Evolutionary conservation across 1,284 basidiomycete genomes (phyloP).

Genomic region (Xanthoconium separans): DNA sequence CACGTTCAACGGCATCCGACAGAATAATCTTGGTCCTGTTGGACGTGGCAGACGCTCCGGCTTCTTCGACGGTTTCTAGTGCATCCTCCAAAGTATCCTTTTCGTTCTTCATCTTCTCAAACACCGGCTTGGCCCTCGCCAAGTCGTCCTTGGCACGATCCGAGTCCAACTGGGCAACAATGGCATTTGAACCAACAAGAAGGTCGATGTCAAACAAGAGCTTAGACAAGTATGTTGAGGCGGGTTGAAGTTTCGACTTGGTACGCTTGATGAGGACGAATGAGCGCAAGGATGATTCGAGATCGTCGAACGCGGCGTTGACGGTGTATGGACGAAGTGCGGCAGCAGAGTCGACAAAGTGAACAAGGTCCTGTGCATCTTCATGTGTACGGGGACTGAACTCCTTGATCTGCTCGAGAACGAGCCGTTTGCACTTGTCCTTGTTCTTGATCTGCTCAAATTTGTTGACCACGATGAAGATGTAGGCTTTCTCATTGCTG

Average conservation of each 20-base stretch:
- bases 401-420: conserved; percentile 93
- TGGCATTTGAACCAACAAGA: conserved; percentile 83
- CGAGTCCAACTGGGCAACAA: conserved; percentile 83
- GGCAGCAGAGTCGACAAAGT: conserved; percentile 93
- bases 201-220: conserved; percentile 88
- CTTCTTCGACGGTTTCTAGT: conserved; percentile 82
- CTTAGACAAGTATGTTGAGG: conserved; percentile 90
- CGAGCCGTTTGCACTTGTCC: conserved; percentile 85
- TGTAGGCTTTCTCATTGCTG: conserved; percentile 95
- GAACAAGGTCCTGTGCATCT: conserved; percentile 91
- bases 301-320: conserved; percentile 77
- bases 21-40: conserved; percentile 62
- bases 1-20: conserved; percentile 70
- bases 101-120: conserved; percentile 83
- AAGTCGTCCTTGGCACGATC: conserved; percentile 75
- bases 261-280: conserved; percentile 96
- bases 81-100: conserved; percentile 76
- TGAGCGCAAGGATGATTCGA: conserved; percentile 91
- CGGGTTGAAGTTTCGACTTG: conserved; percentile 95
- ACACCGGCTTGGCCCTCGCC: conserved; percentile 71
- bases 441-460: conserved; percentile 96
- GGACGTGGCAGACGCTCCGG: conserved; percentile 57
- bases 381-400: conserved; percentile 91
- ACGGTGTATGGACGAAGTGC: conserved; percentile 64
- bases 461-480: conserved; percentile 99